Evolutionary conservation across 2,329 filamentous ascomycete species (phyloP), one percentile per base, ranked within the genome.

Genomic region (Capronia epimyces): DNA sequence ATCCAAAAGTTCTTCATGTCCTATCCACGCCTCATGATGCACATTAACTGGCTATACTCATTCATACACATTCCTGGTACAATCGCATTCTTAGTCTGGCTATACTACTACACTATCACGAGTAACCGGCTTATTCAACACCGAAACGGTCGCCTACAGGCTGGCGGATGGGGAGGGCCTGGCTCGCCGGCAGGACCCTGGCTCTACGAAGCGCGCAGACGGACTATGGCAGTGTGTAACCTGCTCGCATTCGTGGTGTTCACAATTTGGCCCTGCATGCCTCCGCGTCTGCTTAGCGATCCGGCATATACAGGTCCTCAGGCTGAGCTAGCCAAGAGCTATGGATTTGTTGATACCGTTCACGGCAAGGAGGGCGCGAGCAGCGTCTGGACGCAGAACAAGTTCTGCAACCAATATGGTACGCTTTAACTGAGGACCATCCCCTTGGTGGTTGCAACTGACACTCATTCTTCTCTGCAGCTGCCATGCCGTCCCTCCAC

Each of bases 41-140:
- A 78, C 78, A 85, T 82, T 60, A 88, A 88, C 67, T 77, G 83
- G 62, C 75, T 79, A 22, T 88, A 88, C 68, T 87, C 83, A 4
- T 87, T 87, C 67, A 86, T 89, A 62, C 85, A 88, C 66, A 88
- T 88, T 51, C 85, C 84, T 0, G 84, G 83, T 12, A 87, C 84
- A 4, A 87, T 88, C 58, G 74, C 83, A 39, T 89, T 87, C 63
- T 72, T 81, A 20, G 74, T 81, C 31, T 77, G 80, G 63, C 75
- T 88, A 3, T 88, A 81, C 69, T 86, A 84, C 69, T 77, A 84
- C 64, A 87, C 83, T 41, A 86, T 81, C 20, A 82, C 80, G 6
- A 75, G 75, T 45, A 79, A 79, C 63, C 71, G 76, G 25, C 64
- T 68, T 27, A 64, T 71, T 50, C 67, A 72, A 12, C 62, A 65